Evolutionary conservation across 345 rosid species (phyloP).

Genomic region (Pelargonium nanum): DNA sequence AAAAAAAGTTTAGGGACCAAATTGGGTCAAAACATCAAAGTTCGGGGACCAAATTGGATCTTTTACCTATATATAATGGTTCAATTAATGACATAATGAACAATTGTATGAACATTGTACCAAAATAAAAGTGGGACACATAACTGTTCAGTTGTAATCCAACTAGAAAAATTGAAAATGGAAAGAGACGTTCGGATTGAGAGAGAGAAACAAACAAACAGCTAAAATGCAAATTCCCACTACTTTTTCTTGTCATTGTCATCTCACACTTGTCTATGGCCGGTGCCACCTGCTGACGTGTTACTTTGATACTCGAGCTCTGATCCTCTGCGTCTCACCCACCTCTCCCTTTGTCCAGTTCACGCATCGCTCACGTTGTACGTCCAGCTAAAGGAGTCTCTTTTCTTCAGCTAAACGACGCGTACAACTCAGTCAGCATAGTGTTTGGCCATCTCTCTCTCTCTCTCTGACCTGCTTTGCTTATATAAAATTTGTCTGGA

Average conservation of each 20-base stretch:
- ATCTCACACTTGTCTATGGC: background rate
- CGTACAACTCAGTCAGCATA: background rate
- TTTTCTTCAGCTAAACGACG: background rate
- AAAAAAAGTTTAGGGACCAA: too few relatives aligned
- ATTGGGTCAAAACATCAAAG: too few relatives aligned
- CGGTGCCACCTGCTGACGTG: constrained; percentile 10
- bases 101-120: too few relatives aligned
- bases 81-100: too few relatives aligned
- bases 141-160: too few relatives aligned
- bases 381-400: background rate
- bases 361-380: background rate
- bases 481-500: background rate
- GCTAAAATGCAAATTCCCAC: background rate
- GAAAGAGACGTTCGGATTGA: too few relatives aligned
- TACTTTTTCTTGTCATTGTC: background rate
- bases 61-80: too few relatives aligned
- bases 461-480: background rate
- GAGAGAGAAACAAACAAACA: background rate
- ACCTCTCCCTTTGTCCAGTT: constrained; percentile 1
- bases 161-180: too few relatives aligned
- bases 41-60: too few relatives aligned
- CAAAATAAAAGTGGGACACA: too few relatives aligned
- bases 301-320: background rate
- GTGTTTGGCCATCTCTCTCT: background rate
- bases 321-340: background rate